Percentiles rank a stretch among this genome's conserved stretches.
Conservation (phyloP, 1,284 basidiomycete species). For the Trametes polyzona region DNA sequence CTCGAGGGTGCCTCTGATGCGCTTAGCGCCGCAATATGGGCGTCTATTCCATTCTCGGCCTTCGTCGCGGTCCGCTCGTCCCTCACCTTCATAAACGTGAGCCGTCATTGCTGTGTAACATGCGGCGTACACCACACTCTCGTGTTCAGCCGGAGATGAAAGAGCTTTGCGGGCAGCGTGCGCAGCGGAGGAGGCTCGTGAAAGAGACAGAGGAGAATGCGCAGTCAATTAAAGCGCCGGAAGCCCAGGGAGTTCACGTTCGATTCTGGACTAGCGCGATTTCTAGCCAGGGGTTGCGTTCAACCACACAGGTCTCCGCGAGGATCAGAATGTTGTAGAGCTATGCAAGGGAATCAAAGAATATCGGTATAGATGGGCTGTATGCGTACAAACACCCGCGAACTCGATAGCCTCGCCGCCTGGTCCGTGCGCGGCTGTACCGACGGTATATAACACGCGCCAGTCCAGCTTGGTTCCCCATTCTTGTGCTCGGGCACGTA, state of each 20-base stretch:
- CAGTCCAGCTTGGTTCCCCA: conserved; percentile 33
- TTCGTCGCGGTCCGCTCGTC: neutral
- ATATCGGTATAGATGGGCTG: neutral
- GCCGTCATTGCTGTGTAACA: conserved; percentile 18
- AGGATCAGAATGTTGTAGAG: neutral
- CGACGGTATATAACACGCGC: conserved; percentile 20
- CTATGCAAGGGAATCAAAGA: no score
- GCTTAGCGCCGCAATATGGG: conserved; percentile 8
- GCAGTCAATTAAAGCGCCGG: no score
- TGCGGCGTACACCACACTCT: neutral
- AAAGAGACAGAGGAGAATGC: no score
- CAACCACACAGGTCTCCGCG: no score
- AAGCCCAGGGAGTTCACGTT: no score
- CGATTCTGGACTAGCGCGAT: no score
- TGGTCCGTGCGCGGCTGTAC: conserved; percentile 24
- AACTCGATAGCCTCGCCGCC: neutral
- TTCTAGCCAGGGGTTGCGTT: no score
- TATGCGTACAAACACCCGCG: conserved; percentile 13
- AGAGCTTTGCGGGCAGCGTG: neutral
- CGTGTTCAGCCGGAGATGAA: neutral
- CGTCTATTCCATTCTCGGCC: conserved; percentile 7
- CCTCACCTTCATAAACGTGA: neutral
- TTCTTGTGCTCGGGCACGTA: conserved; percentile 93
- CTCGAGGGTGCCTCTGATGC: neutral
- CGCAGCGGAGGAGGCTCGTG: neutral